Evolutionary conservation across 179 eudicot genomes (phyloP).

Genomic region (Heliamphora pulchella): DNA sequence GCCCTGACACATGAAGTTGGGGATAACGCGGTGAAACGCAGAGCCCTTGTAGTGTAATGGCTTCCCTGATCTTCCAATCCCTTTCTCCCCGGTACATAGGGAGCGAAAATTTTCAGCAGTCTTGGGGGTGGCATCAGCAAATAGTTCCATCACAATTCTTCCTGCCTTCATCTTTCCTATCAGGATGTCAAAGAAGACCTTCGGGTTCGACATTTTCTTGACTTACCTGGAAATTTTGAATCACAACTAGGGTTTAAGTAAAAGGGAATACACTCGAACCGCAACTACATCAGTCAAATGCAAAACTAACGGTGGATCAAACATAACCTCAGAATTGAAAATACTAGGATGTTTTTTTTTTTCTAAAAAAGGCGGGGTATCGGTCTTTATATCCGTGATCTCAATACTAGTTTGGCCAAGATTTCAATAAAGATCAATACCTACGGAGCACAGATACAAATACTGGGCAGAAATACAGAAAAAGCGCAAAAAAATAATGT

Average conservation of each 20-base stretch:
- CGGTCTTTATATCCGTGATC: too few relatives aligned
- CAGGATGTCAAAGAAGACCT: slow-evolving; percentile 59
- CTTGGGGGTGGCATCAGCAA: slow-evolving; percentile 48
- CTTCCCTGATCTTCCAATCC: slow-evolving; percentile 46
- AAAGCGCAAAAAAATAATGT: too few relatives aligned
- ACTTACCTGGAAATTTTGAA: slow-evolving; percentile 8
- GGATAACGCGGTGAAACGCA: slow-evolving; percentile 49
- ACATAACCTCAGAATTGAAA: neutral
- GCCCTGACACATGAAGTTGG: slow-evolving; percentile 63
- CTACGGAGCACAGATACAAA: too few relatives aligned
- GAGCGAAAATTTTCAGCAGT: slow-evolving; percentile 70
- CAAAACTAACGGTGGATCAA: neutral
- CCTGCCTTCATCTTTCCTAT: slow-evolving; percentile 51
- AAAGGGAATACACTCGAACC: slow-evolving; percentile 1
- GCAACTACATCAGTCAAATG: neutral
- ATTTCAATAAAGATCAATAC: too few relatives aligned
- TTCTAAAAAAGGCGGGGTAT: too few relatives aligned
- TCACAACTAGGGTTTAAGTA: neutral
- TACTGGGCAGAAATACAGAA: too few relatives aligned
- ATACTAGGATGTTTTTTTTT: neutral
- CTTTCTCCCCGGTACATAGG: slow-evolving; percentile 67
- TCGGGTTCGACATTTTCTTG: slow-evolving; percentile 49
- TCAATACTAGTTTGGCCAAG: too few relatives aligned
- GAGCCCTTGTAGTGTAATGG: slow-evolving; percentile 68
- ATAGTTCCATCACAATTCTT: slow-evolving; percentile 54